Conservation (phyloP, 129 eudicot genomes). For the Pseudognaphalium luteoalbum region DNA sequence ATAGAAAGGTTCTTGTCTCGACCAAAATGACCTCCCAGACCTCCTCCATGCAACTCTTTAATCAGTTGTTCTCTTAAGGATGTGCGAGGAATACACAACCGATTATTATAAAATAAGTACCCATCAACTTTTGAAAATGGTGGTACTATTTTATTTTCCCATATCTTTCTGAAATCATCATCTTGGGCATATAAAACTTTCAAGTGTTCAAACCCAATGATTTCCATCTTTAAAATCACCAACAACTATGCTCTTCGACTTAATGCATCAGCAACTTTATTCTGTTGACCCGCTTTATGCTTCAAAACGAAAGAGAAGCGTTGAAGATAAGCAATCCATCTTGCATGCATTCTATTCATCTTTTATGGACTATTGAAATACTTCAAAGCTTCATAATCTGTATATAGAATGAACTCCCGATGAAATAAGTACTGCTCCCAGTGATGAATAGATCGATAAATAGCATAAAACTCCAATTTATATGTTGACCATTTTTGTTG, state of each 20-base stretch:
- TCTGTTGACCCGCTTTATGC: background rate
- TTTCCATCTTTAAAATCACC: too few species aligned
- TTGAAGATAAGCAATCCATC: constrained; percentile 2
- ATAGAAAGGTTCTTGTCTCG: background rate
- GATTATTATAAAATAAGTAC: background rate
- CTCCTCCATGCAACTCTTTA: background rate
- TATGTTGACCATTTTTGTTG: too few species aligned
- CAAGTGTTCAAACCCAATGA: background rate
- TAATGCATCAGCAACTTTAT: too few species aligned
- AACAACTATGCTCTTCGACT: too few species aligned
- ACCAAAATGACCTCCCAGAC: background rate
- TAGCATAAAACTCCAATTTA: too few species aligned
- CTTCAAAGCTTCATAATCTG: background rate
- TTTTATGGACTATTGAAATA: background rate
- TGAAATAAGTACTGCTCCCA: too few species aligned
- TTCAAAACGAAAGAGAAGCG: constrained; percentile 5
- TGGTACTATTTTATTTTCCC: background rate
- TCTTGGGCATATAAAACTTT: background rate
- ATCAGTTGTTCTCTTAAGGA: background rate
- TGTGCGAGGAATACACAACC: background rate
- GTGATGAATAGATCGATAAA: too few species aligned
- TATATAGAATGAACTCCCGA: background rate
- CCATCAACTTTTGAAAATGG: background rate
- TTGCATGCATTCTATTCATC: background rate
- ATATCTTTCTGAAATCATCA: too few species aligned